Conservation (phyloP, 148 eudicot species). For the Amaranthus cruentus region DNA sequence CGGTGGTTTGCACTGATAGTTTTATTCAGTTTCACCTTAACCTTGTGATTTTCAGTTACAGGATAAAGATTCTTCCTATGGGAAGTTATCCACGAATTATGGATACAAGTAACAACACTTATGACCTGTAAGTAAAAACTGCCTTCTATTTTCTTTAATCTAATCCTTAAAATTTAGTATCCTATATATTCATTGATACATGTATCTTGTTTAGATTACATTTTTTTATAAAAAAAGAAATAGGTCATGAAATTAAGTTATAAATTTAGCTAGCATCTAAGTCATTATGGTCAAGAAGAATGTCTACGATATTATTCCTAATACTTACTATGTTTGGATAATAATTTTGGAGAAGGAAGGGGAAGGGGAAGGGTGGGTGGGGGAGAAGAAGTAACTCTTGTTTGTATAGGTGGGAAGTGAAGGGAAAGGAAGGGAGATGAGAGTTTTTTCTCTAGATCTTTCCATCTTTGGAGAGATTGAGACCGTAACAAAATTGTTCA, state of each 20-base stretch:
- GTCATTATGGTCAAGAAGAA: neutral
- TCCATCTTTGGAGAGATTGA: too few species aligned
- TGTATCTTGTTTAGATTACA: slow-evolving; percentile 3
- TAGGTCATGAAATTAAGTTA: too few species aligned
- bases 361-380: too few species aligned
- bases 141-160: neutral
- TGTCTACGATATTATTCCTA: neutral
- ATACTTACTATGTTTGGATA: too few species aligned
- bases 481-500: too few species aligned
- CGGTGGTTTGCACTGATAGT: slow-evolving; percentile 1
- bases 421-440: too few species aligned
- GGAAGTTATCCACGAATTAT: slow-evolving; percentile 95
- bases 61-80: slow-evolving; percentile 87
- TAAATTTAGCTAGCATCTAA: neutral
- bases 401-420: too few species aligned
- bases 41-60: slow-evolving; percentile 49
- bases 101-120: slow-evolving; percentile 85
- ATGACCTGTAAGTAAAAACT: slow-evolving; percentile 71
- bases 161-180: neutral
- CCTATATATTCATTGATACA: neutral
- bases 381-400: too few species aligned
- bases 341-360: too few species aligned
- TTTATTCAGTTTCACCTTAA: slow-evolving; percentile 15
- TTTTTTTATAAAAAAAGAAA: neutral
- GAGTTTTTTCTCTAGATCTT: too few species aligned